phyloP scores from a whole-genome alignment of 805 yeast species.

The Jamesozyma piceae region DNA sequence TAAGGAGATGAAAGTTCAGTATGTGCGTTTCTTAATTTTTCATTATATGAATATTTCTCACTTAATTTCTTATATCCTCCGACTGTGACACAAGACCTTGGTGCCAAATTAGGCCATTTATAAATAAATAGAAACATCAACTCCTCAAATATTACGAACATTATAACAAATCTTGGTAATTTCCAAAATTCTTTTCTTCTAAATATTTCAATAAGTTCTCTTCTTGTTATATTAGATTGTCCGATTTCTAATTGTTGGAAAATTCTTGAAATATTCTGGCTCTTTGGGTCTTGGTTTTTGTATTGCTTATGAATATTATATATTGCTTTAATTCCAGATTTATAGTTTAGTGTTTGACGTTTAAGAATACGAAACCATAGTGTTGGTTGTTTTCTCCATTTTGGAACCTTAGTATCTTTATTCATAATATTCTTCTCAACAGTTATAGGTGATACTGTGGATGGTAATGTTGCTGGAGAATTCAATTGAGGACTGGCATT shows the following conservation, averaged over 20 bases:
- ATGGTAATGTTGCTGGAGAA: constrained; percentile 28
- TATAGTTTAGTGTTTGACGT: constrained; percentile 43
- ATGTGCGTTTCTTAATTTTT: background rate
- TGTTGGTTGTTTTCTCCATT: constrained; percentile 20
- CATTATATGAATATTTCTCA: constrained; percentile 1
- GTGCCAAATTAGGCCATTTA: constrained; percentile 45
- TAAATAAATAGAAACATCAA: constrained; percentile 45
- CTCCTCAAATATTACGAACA: constrained; percentile 44
- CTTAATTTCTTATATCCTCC: constrained; percentile 26
- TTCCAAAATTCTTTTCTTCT: constrained; percentile 42
- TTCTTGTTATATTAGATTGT: constrained; percentile 31
- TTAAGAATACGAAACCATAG: constrained; percentile 40
- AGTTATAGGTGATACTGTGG: constrained; percentile 17
- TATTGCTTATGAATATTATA: constrained; percentile 2
- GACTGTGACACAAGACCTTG: constrained; percentile 51
- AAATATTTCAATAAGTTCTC: constrained; percentile 33
- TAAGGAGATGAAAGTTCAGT: constrained; percentile 35
- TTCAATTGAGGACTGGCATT: constrained; percentile 13
- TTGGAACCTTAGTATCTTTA: constrained; percentile 20
- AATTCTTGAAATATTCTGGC: background rate
- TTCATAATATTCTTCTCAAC: constrained; percentile 18
- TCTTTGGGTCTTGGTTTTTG: background rate
- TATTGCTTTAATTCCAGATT: constrained; percentile 46
- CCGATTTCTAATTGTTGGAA: background rate
- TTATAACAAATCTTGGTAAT: constrained; percentile 43